phyloP scores from a whole-genome alignment of 192 early-diverging fungal species.

The Diversispora eburnea region DNA sequence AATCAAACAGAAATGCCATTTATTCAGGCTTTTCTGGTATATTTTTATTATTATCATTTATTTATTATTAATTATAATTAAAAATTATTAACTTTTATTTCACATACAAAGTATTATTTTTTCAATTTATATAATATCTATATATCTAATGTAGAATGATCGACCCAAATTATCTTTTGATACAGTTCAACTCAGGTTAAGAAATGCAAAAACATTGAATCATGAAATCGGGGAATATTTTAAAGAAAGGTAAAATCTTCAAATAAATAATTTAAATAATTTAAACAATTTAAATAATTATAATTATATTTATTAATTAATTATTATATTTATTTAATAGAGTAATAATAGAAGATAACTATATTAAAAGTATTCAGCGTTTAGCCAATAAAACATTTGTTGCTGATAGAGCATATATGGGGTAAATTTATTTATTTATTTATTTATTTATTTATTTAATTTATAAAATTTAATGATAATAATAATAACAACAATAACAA shows the following conservation, averaged over 20 bases:
- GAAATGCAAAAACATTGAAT: constrained; percentile 41
- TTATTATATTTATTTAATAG: not conserved
- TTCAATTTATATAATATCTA: not conserved
- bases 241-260: constrained; percentile 45
- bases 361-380: constrained; percentile 22
- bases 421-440: constrained; percentile 9
- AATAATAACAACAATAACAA: not conserved
- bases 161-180: constrained; percentile 50
- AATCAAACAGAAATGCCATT: not conserved
- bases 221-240: constrained; percentile 55
- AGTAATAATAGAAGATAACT: constrained; percentile 11
- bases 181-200: constrained; percentile 46
- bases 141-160: constrained; percentile 32
- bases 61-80: not conserved
- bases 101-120: not conserved
- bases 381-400: constrained; percentile 7
- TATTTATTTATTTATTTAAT: too few species aligned
- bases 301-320: not conserved
- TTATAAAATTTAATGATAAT: too few species aligned
- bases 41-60: not conserved
- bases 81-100: not conserved
- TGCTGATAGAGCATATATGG: not conserved
- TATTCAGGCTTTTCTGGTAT: constrained; percentile 20
- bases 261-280: not conserved
- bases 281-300: not conserved